Conservation (phyloP, 768 basidiomycete species). For the Russula compacta region DNA sequence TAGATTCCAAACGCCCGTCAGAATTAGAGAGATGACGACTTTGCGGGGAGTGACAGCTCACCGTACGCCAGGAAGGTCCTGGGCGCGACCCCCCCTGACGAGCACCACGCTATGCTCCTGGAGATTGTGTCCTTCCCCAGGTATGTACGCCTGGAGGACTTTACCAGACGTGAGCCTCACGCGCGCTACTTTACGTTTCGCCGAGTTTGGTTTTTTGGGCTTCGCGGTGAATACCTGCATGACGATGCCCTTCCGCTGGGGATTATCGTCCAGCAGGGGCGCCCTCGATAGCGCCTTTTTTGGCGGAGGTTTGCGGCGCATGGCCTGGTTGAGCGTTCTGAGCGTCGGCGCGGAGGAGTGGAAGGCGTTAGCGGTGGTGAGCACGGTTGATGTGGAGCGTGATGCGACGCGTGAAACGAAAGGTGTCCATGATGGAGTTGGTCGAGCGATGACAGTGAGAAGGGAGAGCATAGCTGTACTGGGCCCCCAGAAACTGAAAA, state of each 20-base stretch:
- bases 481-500: not conserved
- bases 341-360: conserved; percentile 49
- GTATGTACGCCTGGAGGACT: conserved; percentile 87
- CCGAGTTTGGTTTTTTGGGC: conserved; percentile 98
- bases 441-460: conserved; percentile 6
- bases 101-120: conserved; percentile 97
- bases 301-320: conserved; percentile 54
- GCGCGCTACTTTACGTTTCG: conserved; percentile 92
- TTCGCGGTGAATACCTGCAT: conserved; percentile 69
- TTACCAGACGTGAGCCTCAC: conserved; percentile 88
- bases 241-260: conserved; percentile 90
- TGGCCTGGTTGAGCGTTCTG: conserved; percentile 81
- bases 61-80: conserved; percentile 98
- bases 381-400: conserved; percentile 18
- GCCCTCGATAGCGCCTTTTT: conserved; percentile 49
- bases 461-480: conserved; percentile 5
- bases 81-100: conserved; percentile 89
- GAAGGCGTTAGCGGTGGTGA: conserved; percentile 46
- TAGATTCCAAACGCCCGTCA: not conserved
- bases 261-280: conserved; percentile 70
- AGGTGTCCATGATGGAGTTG: not conserved
- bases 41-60: conserved; percentile 29
- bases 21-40: not conserved
- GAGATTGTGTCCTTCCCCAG: conserved; percentile 94
- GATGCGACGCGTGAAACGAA: conserved; percentile 2